Base-by-base conservation (phyloP, 2,329 filamentous ascomycete species). In the Diaporthe citriasiana region DNA sequence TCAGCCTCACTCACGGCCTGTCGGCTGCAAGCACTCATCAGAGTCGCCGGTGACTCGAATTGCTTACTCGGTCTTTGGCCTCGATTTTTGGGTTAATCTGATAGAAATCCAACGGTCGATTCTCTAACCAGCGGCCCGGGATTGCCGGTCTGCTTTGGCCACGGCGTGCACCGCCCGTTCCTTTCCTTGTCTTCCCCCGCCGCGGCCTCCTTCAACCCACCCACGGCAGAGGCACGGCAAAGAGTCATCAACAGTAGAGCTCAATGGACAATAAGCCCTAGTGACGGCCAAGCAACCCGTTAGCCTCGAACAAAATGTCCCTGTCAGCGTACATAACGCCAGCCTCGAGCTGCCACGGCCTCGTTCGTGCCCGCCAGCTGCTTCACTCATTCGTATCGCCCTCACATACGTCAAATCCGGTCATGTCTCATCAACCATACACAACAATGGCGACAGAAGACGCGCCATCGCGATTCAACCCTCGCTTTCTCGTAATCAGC, bases 401-500 rank as follows among this genome's bases (percentile, higher is more conserved):
- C 27, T 33, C 27, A 22, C 7, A 12, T 12, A 25, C 38, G 51
- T 42, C 60, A 74, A 30, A 50, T 13, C 25, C 63, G 19, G 33
- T 12, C 73, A 50, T 25, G 27, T 27, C 27, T 68, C 45, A 53
- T 15, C 45, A 68, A 53, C 30, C 33, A 66, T 47, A 55, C 33
- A 47, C 59, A 42, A 30, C 72, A 45, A 33, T 42, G 38, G 17
- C 66, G 10, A 25, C 38, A 27, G 38, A 70, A 12, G 55, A 55
- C 22, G 15, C 27, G 77, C 78, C 76, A 6, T 47, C 63, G 40
- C 50, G 2, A 12, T 78, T 78, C 33, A 77, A 78, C n/a, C 81
- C 85, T 59, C 89, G 88, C 51, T 90, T 97, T 78, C 90, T 98
- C 73, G 88, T 98, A 79, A 90, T 95, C 85, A 97, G 94, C 76